Percentiles rank a stretch among this genome's conserved stretches.
Evolutionary conservation across 768 basidiomycete genomes (phyloP).

Genomic region (Amyloporia xantha): DNA sequence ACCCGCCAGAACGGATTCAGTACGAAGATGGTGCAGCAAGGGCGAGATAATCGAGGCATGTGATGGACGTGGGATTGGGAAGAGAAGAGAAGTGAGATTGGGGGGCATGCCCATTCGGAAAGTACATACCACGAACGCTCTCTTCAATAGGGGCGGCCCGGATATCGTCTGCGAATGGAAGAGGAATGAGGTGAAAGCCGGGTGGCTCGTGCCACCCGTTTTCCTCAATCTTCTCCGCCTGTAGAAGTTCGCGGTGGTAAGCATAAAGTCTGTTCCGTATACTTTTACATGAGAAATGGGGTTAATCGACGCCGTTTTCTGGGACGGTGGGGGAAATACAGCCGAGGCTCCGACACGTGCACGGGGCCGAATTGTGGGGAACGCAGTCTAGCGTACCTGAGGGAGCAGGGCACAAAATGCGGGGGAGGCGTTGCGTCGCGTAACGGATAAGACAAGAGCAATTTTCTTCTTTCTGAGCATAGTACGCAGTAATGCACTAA

Average conservation of each 20-base stretch:
- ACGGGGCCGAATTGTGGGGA: background rate
- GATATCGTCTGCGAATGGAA: conserved; percentile 96
- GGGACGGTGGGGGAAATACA: background rate
- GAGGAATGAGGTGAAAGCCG: conserved; percentile 86
- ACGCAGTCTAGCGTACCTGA: conserved; percentile 51
- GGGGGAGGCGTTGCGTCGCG: conserved; percentile 67
- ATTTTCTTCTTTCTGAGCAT: conserved; percentile 79
- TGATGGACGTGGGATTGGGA: background rate
- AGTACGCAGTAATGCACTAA: conserved; percentile 77
- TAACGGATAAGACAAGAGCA: conserved; percentile 66
- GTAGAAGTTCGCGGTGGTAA: conserved; percentile 3
- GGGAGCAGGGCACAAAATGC: conserved; percentile 81
- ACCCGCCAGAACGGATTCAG: background rate
- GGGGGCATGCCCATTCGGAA: background rate
- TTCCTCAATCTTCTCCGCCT: conserved; percentile 68
- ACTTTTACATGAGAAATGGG: conserved; percentile 3
- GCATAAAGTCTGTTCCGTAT: background rate
- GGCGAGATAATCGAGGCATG: background rate
- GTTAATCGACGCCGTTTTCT: background rate
- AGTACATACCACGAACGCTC: conserved; percentile 49
- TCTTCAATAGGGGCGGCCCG: conserved; percentile 67
- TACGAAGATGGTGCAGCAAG: background rate
- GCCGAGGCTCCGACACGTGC: background rate
- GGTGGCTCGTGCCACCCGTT: conserved; percentile 77
- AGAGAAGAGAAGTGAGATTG: background rate